Evolutionary conservation across 2,329 filamentous ascomycete genomes (phyloP), one percentile per base, ranked within the genome.

Genomic region (Reticulascus tulasneorum): DNA sequence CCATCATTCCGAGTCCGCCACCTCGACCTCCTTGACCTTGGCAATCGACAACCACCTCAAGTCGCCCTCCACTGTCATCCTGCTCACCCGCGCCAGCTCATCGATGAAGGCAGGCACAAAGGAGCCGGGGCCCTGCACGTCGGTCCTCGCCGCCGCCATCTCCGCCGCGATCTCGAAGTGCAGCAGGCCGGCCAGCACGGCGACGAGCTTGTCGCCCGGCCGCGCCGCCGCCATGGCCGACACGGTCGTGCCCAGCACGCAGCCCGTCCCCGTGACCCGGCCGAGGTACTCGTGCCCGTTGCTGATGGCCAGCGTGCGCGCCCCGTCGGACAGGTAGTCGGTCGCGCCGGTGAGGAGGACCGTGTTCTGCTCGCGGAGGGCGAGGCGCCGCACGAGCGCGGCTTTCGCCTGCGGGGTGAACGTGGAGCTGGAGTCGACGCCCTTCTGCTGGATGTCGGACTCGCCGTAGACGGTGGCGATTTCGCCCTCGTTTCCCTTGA

Each of bases 401-500:
- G 77, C 79, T 45, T 85, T 79, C 1, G 64, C 51, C 2, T 65
- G 47, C 13, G 58, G 54, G 5, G 56, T 42, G 3, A 67, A 66
- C 55, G 44, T 77, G 54, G 49, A 79, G 5, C 75, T 76, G 44
- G 82, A 87, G 61, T 97, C 91, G 9, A 97, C 91, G 31, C 91
- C 91, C 27, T 83, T 80, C 61, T 96, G 91, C 45, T 80, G 76
- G 10, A 37, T 21, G 29, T 25, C 40, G 37, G 25, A 42, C 47
- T 73, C 67, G 26, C 83, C 84, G 24, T 74, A 76, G 1, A 91
- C 79, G 4, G 85, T 81, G 30, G 75, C 70, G 43, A 97, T 89
- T 60, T 97, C 93, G 35, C 84, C 80, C 56, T 94, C 87, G 61
- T 97, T 97, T 31, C 91, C 91, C 58, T 97, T 97, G 62, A 97